phyloP scores from a whole-genome alignment of 2,329 filamentous ascomycete species.

The Metarhizium robertsii region DNA sequence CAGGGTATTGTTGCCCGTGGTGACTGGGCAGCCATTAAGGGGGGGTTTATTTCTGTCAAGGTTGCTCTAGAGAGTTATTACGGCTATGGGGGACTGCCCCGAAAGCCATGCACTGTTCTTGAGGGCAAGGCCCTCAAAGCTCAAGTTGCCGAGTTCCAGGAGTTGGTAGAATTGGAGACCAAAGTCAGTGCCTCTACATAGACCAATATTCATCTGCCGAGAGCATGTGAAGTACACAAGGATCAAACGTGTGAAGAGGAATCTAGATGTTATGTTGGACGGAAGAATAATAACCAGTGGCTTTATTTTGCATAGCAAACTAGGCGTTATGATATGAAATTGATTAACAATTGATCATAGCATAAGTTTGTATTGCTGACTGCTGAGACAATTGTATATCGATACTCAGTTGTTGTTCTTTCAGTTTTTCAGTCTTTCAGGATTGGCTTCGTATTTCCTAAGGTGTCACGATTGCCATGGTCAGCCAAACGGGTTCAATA shows the following conservation, averaged over 20 bases:
- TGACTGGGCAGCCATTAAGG: constrained; percentile 62
- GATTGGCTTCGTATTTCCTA: too few relatives aligned
- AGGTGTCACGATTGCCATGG: too few relatives aligned
- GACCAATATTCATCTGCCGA: not conserved
- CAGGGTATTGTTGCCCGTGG: constrained; percentile 56
- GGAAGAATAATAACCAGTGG: not conserved
- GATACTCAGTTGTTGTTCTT: constrained; percentile 49
- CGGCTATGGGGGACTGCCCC: constrained; percentile 53
- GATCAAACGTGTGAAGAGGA: not conserved
- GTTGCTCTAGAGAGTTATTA: constrained; percentile 51
- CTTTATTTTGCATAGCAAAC: constrained; percentile 1
- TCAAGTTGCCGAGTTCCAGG: constrained; percentile 15
- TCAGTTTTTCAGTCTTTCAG: too few relatives aligned
- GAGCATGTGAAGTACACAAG: not conserved
- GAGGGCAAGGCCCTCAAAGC: constrained; percentile 13
- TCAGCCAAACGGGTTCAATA: too few relatives aligned
- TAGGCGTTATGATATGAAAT: not conserved
- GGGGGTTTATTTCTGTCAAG: constrained; percentile 62
- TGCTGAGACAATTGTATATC: constrained; percentile 22
- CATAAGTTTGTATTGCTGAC: not conserved
- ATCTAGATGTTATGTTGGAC: not conserved
- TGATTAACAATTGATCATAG: not conserved
- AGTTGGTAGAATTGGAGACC: constrained; percentile 13
- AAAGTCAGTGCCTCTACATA: constrained; percentile 20
- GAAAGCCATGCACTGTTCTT: constrained; percentile 36